Evolutionary conservation across 2,329 filamentous ascomycete species (phyloP).

Genomic region (Cercospora sesami): DNA sequence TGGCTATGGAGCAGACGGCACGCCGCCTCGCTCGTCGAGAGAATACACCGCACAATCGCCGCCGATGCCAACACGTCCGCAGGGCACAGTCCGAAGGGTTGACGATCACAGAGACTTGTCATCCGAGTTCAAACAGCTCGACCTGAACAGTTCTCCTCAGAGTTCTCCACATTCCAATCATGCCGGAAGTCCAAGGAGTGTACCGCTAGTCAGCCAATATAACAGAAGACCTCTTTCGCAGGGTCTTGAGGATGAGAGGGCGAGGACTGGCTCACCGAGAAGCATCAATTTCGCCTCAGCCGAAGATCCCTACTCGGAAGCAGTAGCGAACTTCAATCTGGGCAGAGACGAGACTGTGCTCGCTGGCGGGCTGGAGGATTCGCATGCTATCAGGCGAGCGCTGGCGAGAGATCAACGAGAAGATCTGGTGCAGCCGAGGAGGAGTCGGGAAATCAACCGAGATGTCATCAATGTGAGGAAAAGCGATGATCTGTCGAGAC

Average conservation of each 20-base stretch:
- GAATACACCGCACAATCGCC: conserved; percentile 8
- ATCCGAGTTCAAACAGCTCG: conserved; percentile 8
- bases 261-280: neutral
- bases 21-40: neutral
- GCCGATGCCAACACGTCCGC: neutral
- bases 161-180: neutral
- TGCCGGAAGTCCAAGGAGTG: neutral
- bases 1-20: neutral
- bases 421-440: neutral
- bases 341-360: conserved; percentile 12
- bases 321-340: conserved; percentile 18
- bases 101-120: conserved; percentile 11
- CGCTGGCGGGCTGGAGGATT: conserved; percentile 12
- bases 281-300: conserved; percentile 1
- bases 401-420: conserved; percentile 11
- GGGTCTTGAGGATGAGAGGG: neutral
- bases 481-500: conserved; percentile 1
- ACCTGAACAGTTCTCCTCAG: neutral
- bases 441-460: conserved; percentile 8
- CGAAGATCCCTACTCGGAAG: conserved; percentile 18
- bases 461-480: conserved; percentile 11
- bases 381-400: conserved; percentile 14
- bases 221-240: neutral
- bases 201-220: neutral
- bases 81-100: neutral